Evolutionary conservation across 1,284 basidiomycete species (phyloP).

Genomic region (Vanrija sp.): DNA sequence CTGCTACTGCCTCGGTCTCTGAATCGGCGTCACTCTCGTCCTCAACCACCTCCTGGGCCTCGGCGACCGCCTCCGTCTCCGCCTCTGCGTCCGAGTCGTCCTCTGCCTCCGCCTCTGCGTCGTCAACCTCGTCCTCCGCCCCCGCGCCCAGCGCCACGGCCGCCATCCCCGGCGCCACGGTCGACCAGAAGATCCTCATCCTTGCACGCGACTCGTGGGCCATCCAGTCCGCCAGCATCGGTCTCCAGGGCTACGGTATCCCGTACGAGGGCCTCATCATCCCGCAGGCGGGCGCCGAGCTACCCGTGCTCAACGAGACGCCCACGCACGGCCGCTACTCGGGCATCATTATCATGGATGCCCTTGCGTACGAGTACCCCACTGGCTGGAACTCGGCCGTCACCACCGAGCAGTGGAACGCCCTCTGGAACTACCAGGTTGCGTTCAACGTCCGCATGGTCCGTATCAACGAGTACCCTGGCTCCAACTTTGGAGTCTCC

Average conservation of each 20-base stretch:
- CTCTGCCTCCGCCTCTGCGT: background rate
- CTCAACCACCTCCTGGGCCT: background rate
- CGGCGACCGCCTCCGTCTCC: background rate
- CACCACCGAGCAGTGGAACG: conserved; percentile 4
- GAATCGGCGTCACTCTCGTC: background rate
- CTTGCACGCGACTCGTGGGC: background rate
- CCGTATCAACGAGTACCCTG: conserved; percentile 11
- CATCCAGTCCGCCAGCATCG: background rate
- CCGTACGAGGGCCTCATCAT: conserved; percentile 2
- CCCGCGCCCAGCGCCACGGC: too few species aligned
- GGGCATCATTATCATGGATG: conserved; percentile 6
- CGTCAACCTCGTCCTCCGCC: too few species aligned
- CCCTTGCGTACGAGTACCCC: background rate
- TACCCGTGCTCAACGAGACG: background rate
- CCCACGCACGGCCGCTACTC: conserved; percentile 4
- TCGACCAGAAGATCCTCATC: conserved; percentile 4
- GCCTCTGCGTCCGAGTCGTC: background rate
- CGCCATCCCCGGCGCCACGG: conserved; percentile 2
- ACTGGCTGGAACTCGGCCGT: conserved; percentile 1
- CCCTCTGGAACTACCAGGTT: conserved; percentile 3
- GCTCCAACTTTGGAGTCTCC: background rate
- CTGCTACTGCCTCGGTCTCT: too few species aligned
- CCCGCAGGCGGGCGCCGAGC: background rate
- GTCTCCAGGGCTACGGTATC: conserved; percentile 5
- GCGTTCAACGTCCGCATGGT: conserved; percentile 6